Conservation (phyloP, 768 basidiomycete genomes). For the Boletus edulis region DNA sequence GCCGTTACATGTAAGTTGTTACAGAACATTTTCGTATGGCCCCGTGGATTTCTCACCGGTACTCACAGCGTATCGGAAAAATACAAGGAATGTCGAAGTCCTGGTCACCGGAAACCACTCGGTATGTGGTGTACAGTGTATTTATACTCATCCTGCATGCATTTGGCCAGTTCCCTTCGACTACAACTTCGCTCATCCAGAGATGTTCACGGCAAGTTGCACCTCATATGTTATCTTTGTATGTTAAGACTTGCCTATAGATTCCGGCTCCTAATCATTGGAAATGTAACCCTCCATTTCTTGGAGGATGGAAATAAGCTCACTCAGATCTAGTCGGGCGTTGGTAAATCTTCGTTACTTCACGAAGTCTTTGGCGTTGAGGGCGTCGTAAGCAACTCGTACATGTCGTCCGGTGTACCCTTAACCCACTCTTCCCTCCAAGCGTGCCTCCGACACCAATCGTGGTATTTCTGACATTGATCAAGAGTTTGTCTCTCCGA, state of each 20-base stretch:
- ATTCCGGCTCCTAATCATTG: constrained; percentile 16
- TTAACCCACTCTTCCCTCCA: not conserved
- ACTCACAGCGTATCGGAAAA: constrained; percentile 10
- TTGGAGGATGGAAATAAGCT: not conserved
- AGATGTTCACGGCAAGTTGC: constrained; percentile 7
- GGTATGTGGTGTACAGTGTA: not conserved
- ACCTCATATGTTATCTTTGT: too few species aligned
- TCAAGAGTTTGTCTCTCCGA: constrained; percentile 10
- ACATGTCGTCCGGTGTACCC: not conserved
- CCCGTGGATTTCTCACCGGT: not conserved
- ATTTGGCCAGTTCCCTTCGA: constrained; percentile 6
- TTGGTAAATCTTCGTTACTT: constrained; percentile 16
- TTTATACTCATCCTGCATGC: not conserved
- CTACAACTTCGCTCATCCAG: constrained; percentile 4
- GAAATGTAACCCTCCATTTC: constrained; percentile 4
- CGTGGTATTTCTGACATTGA: constrained; percentile 14
- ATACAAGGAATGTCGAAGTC: constrained; percentile 6
- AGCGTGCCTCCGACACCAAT: not conserved
- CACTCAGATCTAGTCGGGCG: constrained; percentile 8
- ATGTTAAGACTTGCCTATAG: not conserved
- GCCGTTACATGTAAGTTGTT: constrained; percentile 6
- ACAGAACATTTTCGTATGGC: not conserved
- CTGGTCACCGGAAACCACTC: not conserved
- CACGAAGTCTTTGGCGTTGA: constrained; percentile 11
- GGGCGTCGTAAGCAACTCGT: constrained; percentile 5